Evolutionary conservation across 768 basidiomycete genomes (phyloP).

Genomic region (Xerocomellus intermedius): DNA sequence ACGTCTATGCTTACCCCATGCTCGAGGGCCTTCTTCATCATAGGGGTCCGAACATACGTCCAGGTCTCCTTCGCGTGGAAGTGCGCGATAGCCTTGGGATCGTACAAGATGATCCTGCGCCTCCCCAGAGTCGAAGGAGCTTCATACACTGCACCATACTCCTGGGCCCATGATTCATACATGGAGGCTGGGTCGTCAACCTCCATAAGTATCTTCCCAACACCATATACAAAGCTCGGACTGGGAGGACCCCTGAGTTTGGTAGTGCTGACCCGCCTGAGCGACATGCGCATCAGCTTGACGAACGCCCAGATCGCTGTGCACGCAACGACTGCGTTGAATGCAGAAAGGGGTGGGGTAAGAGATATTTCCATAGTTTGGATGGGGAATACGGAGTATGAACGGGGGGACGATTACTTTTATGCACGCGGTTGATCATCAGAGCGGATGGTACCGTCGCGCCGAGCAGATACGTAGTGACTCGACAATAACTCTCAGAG

Average conservation of each 20-base stretch:
- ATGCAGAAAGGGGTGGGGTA: not conserved
- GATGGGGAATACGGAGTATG: not conserved
- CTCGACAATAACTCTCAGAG: too few relatives aligned
- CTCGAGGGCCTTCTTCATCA: not conserved
- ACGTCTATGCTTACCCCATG: too few relatives aligned
- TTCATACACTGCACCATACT: conserved; percentile 13
- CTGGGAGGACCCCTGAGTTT: conserved; percentile 15
- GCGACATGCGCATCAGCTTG: conserved; percentile 6
- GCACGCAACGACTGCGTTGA: conserved; percentile 1
- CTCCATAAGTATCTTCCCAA: not conserved
- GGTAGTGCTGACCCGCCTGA: not conserved
- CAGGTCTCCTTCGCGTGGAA: conserved; percentile 1
- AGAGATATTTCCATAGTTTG: not conserved
- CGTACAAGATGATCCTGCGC: conserved; percentile 25
- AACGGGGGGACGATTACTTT: too few relatives aligned
- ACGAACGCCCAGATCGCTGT: conserved; percentile 5
- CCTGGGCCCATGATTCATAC: conserved; percentile 18
- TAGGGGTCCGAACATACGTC: conserved; percentile 41
- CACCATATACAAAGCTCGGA: conserved; percentile 16
- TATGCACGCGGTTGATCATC: too few relatives aligned
- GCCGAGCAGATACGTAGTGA: too few relatives aligned
- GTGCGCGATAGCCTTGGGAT: conserved; percentile 35
- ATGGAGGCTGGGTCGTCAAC: not conserved
- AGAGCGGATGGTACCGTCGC: too few relatives aligned
- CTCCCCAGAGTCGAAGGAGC: conserved; percentile 8